A percentile compares a stretch with the other conserved stretches of the same genome.
Conservation (phyloP, 2,329 filamentous ascomycete species). For the Volutella citrinella region DNA sequence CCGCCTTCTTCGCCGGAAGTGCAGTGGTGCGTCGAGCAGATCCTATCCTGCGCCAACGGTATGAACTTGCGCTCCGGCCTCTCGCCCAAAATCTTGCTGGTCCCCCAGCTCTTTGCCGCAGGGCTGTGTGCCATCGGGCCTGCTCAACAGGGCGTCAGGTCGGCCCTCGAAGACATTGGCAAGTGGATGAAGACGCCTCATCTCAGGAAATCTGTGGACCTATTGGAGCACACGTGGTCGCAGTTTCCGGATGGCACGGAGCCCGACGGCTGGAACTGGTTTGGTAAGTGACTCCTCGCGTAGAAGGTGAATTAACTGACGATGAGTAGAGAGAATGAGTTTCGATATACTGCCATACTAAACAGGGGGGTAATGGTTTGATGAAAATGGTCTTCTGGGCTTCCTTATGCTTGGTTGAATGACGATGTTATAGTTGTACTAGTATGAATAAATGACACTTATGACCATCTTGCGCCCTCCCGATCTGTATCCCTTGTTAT, state of each 20-base stretch:
- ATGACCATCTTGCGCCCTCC: no score
- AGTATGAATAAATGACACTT: no score
- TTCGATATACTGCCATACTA: conserved; percentile 12
- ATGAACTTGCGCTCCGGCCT: conserved; percentile 9
- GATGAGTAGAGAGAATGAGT: neutral
- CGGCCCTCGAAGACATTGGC: conserved; percentile 7
- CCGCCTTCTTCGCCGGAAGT: neutral
- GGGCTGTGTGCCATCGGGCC: conserved; percentile 8
- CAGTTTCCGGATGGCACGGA: neutral
- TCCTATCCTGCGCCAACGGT: conserved; percentile 7
- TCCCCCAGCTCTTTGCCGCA: conserved; percentile 12
- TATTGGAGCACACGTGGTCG: conserved; percentile 11
- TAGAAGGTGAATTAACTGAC: neutral
- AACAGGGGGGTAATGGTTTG: no score
- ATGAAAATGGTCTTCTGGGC: no score
- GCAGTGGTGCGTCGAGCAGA: conserved; percentile 9
- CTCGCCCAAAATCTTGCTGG: conserved; percentile 10
- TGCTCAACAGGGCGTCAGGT: conserved; percentile 4
- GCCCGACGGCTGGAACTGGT: neutral
- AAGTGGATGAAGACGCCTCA: conserved; percentile 16
- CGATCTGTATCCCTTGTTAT: no score
- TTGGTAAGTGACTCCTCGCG: neutral
- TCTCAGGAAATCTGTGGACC: conserved; percentile 5
- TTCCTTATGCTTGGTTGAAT: no score
- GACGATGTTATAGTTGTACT: no score